Base-by-base conservation (phyloP, 2,329 filamentous ascomycete species). In the Nemania diffusa region DNA sequence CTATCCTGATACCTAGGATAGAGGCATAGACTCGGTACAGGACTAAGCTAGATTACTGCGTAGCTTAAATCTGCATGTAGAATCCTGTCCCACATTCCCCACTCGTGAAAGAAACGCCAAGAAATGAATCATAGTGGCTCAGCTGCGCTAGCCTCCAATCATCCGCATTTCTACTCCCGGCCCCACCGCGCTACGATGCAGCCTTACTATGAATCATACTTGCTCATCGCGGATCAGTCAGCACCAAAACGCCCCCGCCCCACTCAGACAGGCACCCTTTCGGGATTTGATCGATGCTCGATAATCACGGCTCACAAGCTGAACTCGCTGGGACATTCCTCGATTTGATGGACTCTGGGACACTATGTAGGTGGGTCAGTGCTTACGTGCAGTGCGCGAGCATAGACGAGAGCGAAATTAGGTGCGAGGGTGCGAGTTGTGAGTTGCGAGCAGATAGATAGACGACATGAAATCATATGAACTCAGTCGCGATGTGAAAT, bases 111-210 rank as follows among this genome's bases (percentile, higher is more conserved):
- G 8, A 22, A 50, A 37, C 15, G 51, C 65, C 62, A 65, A 70
- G 59, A 26, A 58, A 67, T 68, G 66, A 68, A 65, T 68, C 66
- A 68, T 68, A 65, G 52, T 68, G 66, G 66, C 51, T 68, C 57
- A 68, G 44, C 55, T 20, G 46, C 22, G n/a, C 40, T 44, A 44
- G 40, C 20, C 40, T 20, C 40, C 40, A 44, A 44, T 44, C 40
- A 44, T 5, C 40, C 17, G 40, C 17, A 44, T 15, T 20, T 40
- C 13, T 13, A 15, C 52, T 46, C 5, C n/a, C 26, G 9, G 22
- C 29, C 44, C 60, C 37, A 20, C 11, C 17, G 22, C 32, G 8
- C 24, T 22, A 44, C 3, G 5, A 24, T 15, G 15, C 55, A 40
- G 55, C n/a, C 24, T 44, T 37, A 20, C 51, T 42, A 67, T 69